These are phyloP conservation scores for Kokia cookei DNA, from an alignment of 441 rosid species.

Conservation along the genomic window DNA sequence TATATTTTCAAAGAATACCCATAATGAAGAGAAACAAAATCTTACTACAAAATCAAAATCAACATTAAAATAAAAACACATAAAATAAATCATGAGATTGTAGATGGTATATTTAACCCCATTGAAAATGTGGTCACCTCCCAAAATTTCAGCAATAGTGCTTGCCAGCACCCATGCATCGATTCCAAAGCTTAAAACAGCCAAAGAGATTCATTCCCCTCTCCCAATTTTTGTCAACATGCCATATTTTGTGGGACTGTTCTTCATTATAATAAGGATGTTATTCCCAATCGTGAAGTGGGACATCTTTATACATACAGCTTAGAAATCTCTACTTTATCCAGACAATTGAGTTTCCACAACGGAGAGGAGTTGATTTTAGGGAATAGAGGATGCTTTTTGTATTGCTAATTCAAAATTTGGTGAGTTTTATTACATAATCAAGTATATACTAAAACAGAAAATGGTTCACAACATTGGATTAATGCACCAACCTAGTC, in stretches of 20 bases:
- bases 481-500: neutral
- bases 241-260: neutral
- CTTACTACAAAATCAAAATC: too few relatives aligned
- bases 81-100: too few relatives aligned
- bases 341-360: neutral
- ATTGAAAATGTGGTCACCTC: neutral
- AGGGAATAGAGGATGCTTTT: neutral
- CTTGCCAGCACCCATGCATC: conserved; percentile 1
- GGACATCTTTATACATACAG: neutral
- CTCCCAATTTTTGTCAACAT: neutral
- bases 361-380: neutral
- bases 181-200: neutral
- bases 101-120: too few relatives aligned
- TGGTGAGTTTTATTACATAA: neutral
- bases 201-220: neutral
- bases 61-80: too few relatives aligned
- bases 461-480: neutral
- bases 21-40: too few relatives aligned
- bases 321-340: neutral
- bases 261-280: neutral
- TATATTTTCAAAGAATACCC: too few relatives aligned
- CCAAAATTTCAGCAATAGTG: neutral
- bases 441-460: too few relatives aligned
- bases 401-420: neutral
- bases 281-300: neutral